Evolutionary conservation across 768 basidiomycete genomes (phyloP).

Genomic region (Kwoniella europaea): DNA sequence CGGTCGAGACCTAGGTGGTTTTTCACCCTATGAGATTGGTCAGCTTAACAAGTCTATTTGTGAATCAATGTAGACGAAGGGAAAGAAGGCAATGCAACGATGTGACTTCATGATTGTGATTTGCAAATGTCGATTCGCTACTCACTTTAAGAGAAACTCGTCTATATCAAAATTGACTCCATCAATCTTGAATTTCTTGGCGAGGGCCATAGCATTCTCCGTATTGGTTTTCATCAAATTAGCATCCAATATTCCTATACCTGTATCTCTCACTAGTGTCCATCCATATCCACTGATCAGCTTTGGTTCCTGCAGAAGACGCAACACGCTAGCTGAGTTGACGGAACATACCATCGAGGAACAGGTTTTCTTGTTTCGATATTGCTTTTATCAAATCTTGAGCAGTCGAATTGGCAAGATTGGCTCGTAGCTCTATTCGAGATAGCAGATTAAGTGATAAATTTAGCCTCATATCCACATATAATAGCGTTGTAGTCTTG

Average conservation of each 20-base stretch:
- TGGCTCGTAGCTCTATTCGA: constrained; percentile 32
- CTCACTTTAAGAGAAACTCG: constrained; percentile 70
- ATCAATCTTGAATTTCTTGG: constrained; percentile 87
- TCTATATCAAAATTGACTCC: constrained; percentile 88
- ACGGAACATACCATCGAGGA: constrained; percentile 26
- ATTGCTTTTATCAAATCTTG: constrained; percentile 26
- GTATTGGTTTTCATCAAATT: constrained; percentile 76
- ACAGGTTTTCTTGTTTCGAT: constrained; percentile 26
- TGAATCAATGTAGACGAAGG: no score
- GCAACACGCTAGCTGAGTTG: neutral
- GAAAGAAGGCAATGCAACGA: no score
- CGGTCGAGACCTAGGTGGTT: constrained; percentile 37
- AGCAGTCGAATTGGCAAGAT: constrained; percentile 31
- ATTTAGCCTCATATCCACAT: neutral
- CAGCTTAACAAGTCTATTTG: neutral
- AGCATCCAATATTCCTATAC: constrained; percentile 90
- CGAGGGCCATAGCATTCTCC: constrained; percentile 79
- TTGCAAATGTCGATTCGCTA: neutral
- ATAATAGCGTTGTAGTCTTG: neutral
- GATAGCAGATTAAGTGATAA: neutral
- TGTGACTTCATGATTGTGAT: no score
- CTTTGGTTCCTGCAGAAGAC: neutral
- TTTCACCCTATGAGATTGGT: constrained; percentile 35
- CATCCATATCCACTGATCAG: neutral
- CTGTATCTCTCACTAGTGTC: constrained; percentile 65